phyloP scores from a whole-genome alignment of 176 grass and related monocot genomes.

The Ensete ventricosum region DNA sequence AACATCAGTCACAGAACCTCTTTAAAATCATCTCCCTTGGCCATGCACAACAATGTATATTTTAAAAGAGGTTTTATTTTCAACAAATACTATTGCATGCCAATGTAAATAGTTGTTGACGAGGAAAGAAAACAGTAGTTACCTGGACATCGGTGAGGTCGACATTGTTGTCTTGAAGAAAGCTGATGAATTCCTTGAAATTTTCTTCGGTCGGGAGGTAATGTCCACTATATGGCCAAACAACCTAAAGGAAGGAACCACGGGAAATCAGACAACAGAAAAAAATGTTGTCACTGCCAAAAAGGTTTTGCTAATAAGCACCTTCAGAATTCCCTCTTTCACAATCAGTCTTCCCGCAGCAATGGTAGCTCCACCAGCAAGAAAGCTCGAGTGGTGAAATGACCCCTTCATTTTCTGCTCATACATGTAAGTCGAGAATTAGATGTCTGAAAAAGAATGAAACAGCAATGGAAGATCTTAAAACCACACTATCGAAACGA shows the following conservation, averaged over 20 bases:
- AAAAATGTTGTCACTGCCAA: not conserved
- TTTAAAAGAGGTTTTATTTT: not conserved
- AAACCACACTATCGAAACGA: not conserved
- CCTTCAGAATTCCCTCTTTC: constrained; percentile 65
- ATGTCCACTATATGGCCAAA: constrained; percentile 19
- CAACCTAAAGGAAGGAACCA: not conserved
- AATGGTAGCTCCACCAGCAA: constrained; percentile 47
- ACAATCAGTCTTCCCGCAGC: constrained; percentile 80
- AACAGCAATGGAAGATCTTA: not conserved
- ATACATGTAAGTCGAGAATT: not conserved
- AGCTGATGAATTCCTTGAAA: constrained; percentile 9
- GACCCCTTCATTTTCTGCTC: constrained; percentile 88
- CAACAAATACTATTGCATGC: not conserved
- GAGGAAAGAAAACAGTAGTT: not conserved
- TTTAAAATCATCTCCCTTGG: not conserved
- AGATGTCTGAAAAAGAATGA: not conserved
- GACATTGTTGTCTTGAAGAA: constrained; percentile 17
- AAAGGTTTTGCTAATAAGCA: not conserved
- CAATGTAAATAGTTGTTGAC: not conserved
- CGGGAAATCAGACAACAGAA: not conserved
- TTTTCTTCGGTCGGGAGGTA: constrained; percentile 17
- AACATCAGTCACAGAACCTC: not conserved
- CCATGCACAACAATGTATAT: not conserved
- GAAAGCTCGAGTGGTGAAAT: constrained; percentile 32
- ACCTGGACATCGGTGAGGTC: constrained; percentile 9